phyloP scores from a whole-genome alignment of 108 stramenopile species.

The Cyclotella choctawhatcheeana region DNA sequence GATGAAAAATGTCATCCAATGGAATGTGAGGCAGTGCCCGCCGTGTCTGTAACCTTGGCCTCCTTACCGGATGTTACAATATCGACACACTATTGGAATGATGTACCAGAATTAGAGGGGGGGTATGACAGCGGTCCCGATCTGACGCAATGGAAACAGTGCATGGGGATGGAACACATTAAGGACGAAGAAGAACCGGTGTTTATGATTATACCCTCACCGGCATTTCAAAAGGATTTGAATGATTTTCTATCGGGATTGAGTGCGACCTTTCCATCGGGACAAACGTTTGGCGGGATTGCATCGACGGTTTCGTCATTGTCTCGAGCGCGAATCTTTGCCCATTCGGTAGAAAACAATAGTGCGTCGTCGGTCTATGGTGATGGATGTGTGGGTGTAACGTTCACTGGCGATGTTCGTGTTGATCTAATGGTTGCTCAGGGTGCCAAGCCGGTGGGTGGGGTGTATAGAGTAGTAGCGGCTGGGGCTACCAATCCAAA shows the following conservation, averaged over 20 bases:
- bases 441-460: slow-evolving; percentile 87
- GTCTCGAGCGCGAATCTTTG: slow-evolving; percentile 70
- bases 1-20: slow-evolving; percentile 43
- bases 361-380: slow-evolving; percentile 35
- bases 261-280: slow-evolving; percentile 36
- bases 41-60: slow-evolving; percentile 63
- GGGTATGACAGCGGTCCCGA: too few species aligned
- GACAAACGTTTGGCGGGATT: slow-evolving; percentile 70
- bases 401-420: slow-evolving; percentile 67
- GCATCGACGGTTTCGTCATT: slow-evolving; percentile 81
- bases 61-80: slow-evolving; percentile 73
- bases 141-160: not conserved
- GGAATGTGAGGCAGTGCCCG: slow-evolving; percentile 78
- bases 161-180: slow-evolving; percentile 10
- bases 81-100: slow-evolving; percentile 68
- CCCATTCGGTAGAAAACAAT: slow-evolving; percentile 39
- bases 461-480: slow-evolving; percentile 79
- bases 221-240: slow-evolving; percentile 76
- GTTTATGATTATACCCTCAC: slow-evolving; percentile 73
- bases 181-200: slow-evolving; percentile 43
- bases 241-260: slow-evolving; percentile 71
- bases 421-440: slow-evolving; percentile 78
- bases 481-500: slow-evolving; percentile 23
- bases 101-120: slow-evolving; percentile 67
- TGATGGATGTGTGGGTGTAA: slow-evolving; percentile 84